Evolutionary conservation across 495 filamentous ascomycete species (phyloP).

Genomic region (Penicillium parvum): DNA sequence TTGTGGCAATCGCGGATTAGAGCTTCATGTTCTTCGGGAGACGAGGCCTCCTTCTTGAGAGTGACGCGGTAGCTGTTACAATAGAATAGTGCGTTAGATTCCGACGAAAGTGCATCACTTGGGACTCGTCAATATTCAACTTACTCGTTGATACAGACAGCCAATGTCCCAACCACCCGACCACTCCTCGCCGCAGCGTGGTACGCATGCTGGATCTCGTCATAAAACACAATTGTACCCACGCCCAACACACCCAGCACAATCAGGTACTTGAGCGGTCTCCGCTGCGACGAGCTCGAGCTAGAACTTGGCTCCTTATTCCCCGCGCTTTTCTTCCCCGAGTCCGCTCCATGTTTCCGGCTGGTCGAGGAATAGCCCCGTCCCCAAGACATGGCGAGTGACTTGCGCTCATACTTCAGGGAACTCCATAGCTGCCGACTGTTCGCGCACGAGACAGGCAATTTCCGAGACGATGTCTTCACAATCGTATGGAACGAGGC

Average conservation of each 20-base stretch:
- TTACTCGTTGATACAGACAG: constrained; percentile 87
- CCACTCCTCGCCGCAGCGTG: constrained; percentile 71
- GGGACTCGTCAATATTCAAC: constrained; percentile 29
- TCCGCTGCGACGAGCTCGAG: constrained; percentile 21
- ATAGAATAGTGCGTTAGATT: too few species aligned
- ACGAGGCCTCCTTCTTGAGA: constrained; percentile 58
- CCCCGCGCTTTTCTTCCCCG: constrained; percentile 6
- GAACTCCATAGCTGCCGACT: background rate
- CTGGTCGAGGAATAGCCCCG: constrained; percentile 18
- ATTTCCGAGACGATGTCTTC: constrained; percentile 2
- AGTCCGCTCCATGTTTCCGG: constrained; percentile 11
- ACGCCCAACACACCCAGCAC: constrained; percentile 50
- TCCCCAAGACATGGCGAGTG: background rate
- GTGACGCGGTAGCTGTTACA: constrained; percentile 78
- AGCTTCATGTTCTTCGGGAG: constrained; percentile 56
- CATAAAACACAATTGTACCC: constrained; percentile 61
- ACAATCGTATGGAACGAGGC: constrained; percentile 6
- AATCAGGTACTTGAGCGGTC: constrained; percentile 43
- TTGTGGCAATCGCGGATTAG: constrained; percentile 84
- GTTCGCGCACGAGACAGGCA: background rate
- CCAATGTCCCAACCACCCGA: constrained; percentile 71
- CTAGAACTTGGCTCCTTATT: constrained; percentile 13
- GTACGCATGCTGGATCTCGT: constrained; percentile 68
- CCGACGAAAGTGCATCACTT: background rate
- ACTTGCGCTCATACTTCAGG: background rate